Percentiles rank a stretch among this genome's conserved stretches.
Evolutionary conservation across 306 rosid genomes (phyloP).

Genomic region (Cicer judaicum): DNA sequence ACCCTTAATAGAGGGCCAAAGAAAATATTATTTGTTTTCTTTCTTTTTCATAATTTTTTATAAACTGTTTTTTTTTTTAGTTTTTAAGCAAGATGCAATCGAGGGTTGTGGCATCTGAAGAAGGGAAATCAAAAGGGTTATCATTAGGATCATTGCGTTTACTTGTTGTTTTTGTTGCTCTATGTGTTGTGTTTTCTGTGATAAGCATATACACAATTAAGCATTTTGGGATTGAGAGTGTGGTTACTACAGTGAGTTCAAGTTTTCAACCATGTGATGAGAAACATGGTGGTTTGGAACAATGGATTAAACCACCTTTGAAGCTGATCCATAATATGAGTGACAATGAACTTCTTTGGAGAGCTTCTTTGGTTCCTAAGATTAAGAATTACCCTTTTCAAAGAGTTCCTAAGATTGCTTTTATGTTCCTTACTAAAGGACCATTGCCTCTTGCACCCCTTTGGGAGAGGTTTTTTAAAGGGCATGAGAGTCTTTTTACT

Average conservation of each 20-base stretch:
- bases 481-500: conserved; percentile 66
- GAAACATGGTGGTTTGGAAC: conserved; percentile 60
- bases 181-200: conserved; percentile 68
- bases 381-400: conserved; percentile 66
- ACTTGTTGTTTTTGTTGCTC: conserved; percentile 65
- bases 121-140: conserved; percentile 75
- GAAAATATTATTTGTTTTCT: not conserved
- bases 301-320: conserved; percentile 69
- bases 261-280: conserved; percentile 71
- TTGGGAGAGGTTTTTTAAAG: conserved; percentile 94
- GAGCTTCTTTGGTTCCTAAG: conserved; percentile 75
- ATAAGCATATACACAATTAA: conserved; percentile 73
- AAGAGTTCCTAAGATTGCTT: conserved; percentile 89
- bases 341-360: conserved; percentile 80
- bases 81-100: conserved; percentile 66
- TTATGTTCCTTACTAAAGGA: conserved; percentile 96
- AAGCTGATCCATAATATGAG: conserved; percentile 74
- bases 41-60: not conserved
- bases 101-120: conserved; percentile 71
- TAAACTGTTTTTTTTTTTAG: not conserved
- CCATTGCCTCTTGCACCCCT: conserved; percentile 89
- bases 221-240: conserved; percentile 69
- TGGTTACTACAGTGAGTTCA: conserved; percentile 56
- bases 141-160: conserved; percentile 66
- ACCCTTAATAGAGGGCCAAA: conserved; percentile 26